Evolutionary conservation across 352 stramenopile genomes (phyloP), one percentile per base, ranked within the genome.

Genomic region (Phytophthora constricta): DNA sequence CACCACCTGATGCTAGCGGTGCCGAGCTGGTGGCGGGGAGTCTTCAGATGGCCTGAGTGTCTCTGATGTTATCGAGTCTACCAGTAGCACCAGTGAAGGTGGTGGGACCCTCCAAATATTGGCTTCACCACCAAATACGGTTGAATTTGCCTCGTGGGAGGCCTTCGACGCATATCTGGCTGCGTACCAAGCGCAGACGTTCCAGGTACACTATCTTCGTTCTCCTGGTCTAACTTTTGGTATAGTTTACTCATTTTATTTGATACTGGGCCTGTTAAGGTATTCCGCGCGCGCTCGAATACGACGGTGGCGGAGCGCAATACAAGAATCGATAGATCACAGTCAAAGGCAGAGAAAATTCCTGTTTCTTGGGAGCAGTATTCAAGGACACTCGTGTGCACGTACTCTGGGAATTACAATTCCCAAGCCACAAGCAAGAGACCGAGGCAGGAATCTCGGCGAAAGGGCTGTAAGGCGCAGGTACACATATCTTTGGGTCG

Each of bases 211-310:
- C 37, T 20, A 19, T 37, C 31, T 17, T 45, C 17, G 10, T 45
- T 22, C 10, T 4, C 10, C 17, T 7, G 10, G 37, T 17, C 5
- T 45, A 20, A 20, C 37, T 7, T 45, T 19, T 7, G 4, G 10
- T 7, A 20, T 17, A n/a, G 37, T 19, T 45, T 45, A 20, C 37
- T 45, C 37, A 20, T 19, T 45, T 45, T 7, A 22, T 45, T 7
- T 22, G 10, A 20, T 45, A 20, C 37, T 45, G 37, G 7, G 7
- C 16, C 5, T 7, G 10, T 45, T 7, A 22, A 45, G 37, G 67
- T 78, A 11, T 89, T 65, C 19, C 27, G 45, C 0, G 20, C 49
- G 16, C 4, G 47, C 17, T 52, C 57, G 20, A 65, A 65, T 20
- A 65, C 57, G 1, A 52, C 56, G 1, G 56, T 20, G 10, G 45